phyloP scores from a whole-genome alignment of 495 filamentous ascomycete genomes.

The Penicillium canariense region DNA sequence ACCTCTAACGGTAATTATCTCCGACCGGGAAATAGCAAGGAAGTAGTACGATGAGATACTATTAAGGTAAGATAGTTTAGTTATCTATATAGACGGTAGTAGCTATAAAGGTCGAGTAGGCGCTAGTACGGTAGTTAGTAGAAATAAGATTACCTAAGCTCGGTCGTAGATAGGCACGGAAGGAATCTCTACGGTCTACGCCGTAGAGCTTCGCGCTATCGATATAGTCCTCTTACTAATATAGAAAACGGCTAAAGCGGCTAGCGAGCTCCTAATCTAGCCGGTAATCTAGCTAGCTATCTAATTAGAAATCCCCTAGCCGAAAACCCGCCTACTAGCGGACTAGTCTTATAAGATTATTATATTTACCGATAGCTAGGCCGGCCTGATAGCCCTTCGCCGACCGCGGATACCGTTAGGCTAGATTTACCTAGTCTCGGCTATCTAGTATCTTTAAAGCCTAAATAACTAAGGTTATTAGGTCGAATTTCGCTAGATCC shows the following conservation, averaged over 20 bases:
- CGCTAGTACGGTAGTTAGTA: background rate
- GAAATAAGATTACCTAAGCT: background rate
- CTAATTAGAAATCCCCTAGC: too few species aligned
- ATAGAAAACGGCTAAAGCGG: too few species aligned
- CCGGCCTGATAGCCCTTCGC: conserved; percentile 7
- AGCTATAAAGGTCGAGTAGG: conserved; percentile 4
- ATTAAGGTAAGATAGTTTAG: too few species aligned
- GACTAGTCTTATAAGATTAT: too few species aligned
- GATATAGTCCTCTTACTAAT: too few species aligned
- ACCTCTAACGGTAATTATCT: too few species aligned
- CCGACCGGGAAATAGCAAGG: too few species aligned
- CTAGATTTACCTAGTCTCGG: conserved; percentile 10
- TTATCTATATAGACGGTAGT: conserved; percentile 7
- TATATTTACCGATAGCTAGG: conserved; percentile 18
- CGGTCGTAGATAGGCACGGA: conserved; percentile 5
- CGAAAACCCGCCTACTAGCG: too few species aligned
- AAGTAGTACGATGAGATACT: too few species aligned
- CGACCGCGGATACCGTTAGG: conserved; percentile 10
- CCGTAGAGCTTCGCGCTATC: conserved; percentile 7
- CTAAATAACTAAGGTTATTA: conserved; percentile 1
- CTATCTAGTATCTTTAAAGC: conserved; percentile 3
- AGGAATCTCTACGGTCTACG: background rate
- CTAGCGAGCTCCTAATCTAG: background rate
- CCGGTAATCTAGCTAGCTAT: too few species aligned
- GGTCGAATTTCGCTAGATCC: conserved; percentile 20